A percentile compares a stretch with the other conserved stretches of the same genome.
phyloP scores from a whole-genome alignment of 768 basidiomycete species.

The Macrolepiota albuminosa region DNA sequence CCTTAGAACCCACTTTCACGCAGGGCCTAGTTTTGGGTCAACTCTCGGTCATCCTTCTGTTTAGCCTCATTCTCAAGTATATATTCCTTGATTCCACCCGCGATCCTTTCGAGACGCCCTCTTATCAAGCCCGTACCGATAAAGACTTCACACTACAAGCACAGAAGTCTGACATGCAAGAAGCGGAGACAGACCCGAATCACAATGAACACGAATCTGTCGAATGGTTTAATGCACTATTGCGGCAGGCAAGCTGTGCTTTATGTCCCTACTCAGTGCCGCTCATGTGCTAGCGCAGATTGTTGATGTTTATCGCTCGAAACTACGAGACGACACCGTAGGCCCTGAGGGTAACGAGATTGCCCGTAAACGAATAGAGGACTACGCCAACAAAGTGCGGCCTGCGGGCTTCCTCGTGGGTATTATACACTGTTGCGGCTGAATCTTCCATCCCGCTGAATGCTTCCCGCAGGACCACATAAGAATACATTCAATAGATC shows the following conservation, averaged over 20 bases:
- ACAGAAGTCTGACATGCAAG: slow-evolving; percentile 21
- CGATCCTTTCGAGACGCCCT: slow-evolving; percentile 47
- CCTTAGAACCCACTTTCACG: slow-evolving; percentile 86
- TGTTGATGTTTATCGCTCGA: slow-evolving; percentile 68
- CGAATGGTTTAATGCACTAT: slow-evolving; percentile 87
- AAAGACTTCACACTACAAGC: slow-evolving; percentile 39
- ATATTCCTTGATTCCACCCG: slow-evolving; percentile 85
- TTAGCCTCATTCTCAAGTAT: slow-evolving; percentile 84
- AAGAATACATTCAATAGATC: slow-evolving; percentile 76
- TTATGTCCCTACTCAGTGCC: neutral
- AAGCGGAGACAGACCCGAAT: slow-evolving; percentile 20
- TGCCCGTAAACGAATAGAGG: slow-evolving; percentile 74
- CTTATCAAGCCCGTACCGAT: slow-evolving; percentile 57
- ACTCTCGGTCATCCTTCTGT: slow-evolving; percentile 75
- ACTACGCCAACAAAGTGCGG: slow-evolving; percentile 73
- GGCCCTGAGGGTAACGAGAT: slow-evolving; percentile 81
- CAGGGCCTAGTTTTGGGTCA: slow-evolving; percentile 94
- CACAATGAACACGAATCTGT: slow-evolving; percentile 56
- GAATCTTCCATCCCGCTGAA: neutral
- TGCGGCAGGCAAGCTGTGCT: slow-evolving; percentile 59
- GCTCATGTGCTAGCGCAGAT: slow-evolving; percentile 35
- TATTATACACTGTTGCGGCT: slow-evolving; percentile 24
- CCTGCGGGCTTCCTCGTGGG: slow-evolving; percentile 67
- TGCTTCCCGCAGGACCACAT: slow-evolving; percentile 64
- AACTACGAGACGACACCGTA: slow-evolving; percentile 63